These are phyloP conservation scores for Zygosaccharomyces pseudobailii DNA, from an alignment of 1,139 yeast species.

Conservation along the genomic window DNA sequence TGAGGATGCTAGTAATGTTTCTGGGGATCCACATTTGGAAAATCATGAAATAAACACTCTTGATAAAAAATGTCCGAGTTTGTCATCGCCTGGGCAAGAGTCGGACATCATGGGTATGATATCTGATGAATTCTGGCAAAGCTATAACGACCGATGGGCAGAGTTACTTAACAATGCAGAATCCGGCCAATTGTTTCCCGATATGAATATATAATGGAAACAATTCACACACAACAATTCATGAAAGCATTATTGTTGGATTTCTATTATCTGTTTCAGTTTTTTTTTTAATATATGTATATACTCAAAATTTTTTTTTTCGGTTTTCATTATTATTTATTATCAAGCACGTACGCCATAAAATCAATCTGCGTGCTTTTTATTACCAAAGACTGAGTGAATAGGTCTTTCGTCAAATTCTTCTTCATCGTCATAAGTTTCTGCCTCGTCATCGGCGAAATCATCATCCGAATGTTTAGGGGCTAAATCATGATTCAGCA, in stretches of 20 bases:
- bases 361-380: not conserved
- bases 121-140: constrained; percentile 23
- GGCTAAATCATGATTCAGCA: no score
- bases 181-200: constrained; percentile 2
- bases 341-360: not conserved
- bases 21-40: no score
- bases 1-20: no score
- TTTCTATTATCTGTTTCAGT: not conserved
- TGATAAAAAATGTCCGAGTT: not conserved
- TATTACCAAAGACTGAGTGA: not conserved
- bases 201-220: not conserved
- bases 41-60: not conserved
- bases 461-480: constrained; percentile 13
- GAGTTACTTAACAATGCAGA: constrained; percentile 14
- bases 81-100: constrained; percentile 2
- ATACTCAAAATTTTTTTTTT: not conserved
- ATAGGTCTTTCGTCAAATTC: constrained; percentile 1
- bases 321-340: not conserved
- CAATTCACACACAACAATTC: no score
- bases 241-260: not conserved
- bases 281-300: not conserved
- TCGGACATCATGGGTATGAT: constrained; percentile 12
- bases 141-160: constrained; percentile 21
- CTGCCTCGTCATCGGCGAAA: constrained; percentile 22
- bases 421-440: constrained; percentile 6